phyloP scores from a whole-genome alignment of 768 basidiomycete species.

The Mycena belliarum region DNA sequence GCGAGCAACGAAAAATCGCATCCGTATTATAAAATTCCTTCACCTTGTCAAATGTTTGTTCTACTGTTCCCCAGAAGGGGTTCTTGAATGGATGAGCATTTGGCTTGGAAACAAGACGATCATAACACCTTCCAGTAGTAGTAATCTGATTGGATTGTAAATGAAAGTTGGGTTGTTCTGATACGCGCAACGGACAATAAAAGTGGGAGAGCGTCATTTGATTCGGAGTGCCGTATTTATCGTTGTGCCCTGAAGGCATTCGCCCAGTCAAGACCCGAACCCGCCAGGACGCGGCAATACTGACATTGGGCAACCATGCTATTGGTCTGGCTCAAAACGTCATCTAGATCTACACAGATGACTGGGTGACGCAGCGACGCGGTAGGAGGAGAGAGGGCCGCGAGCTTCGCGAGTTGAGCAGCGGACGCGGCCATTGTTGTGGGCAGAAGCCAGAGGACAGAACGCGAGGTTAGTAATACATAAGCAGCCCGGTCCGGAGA shows the following conservation, averaged over 20 bases:
- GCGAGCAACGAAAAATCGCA: constrained; percentile 46
- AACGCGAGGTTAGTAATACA: too few relatives aligned
- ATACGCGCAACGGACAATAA: constrained; percentile 51
- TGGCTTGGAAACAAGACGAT: neutral
- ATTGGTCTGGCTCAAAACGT: constrained; percentile 50
- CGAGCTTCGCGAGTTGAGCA: constrained; percentile 9
- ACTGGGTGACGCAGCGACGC: constrained; percentile 9
- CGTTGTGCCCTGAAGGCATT: constrained; percentile 61
- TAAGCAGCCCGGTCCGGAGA: too few relatives aligned
- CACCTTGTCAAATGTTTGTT: constrained; percentile 61
- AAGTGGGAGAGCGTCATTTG: constrained; percentile 57
- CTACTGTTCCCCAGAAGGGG: constrained; percentile 61
- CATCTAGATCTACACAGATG: constrained; percentile 22
- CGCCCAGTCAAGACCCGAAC: neutral
- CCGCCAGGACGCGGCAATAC: constrained; percentile 19
- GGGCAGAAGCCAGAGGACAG: too few relatives aligned
- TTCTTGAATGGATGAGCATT: constrained; percentile 33
- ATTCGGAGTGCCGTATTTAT: constrained; percentile 54
- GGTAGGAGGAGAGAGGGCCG: constrained; percentile 15
- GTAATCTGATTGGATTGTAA: constrained; percentile 46
- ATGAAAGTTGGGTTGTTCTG: neutral
- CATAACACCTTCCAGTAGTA: constrained; percentile 70
- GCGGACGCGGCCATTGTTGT: constrained; percentile 13
- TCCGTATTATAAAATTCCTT: constrained; percentile 56
- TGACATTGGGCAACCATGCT: constrained; percentile 55